Conservation (phyloP, 2,329 filamentous ascomycete species). For the Pestalotiopsis sp. region DNA sequence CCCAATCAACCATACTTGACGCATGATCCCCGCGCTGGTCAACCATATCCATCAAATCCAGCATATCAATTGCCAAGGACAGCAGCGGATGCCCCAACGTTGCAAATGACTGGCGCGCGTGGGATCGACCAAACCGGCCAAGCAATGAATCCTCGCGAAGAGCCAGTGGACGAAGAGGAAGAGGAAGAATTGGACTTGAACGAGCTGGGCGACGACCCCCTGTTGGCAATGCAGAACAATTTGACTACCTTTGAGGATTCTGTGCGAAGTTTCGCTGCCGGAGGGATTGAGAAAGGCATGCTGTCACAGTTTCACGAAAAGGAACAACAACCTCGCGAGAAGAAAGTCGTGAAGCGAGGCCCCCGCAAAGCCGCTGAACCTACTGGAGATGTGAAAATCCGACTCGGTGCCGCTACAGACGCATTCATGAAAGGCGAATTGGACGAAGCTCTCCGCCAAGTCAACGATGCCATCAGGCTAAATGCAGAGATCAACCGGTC, state of each 20-base stretch:
- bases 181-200: not conserved
- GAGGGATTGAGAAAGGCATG: conserved; percentile 2
- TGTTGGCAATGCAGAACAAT: conserved; percentile 15
- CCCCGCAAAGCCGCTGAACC: conserved; percentile 67
- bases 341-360: conserved; percentile 36
- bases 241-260: conserved; percentile 16
- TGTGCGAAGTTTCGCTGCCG: conserved; percentile 15
- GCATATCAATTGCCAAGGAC: not conserved
- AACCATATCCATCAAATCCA: not conserved
- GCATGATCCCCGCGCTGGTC: not conserved
- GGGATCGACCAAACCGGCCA: not conserved
- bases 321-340: not conserved
- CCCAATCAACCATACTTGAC: not conserved
- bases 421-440: conserved; percentile 67
- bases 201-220: conserved; percentile 11
- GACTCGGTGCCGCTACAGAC: conserved; percentile 68
- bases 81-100: not conserved
- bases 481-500: conserved; percentile 69
- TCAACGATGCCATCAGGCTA: conserved; percentile 67
- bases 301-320: conserved; percentile 8
- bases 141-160: not conserved
- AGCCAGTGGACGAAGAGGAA: not conserved
- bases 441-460: conserved; percentile 58
- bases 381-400: conserved; percentile 70
- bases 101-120: not conserved